Conservation (phyloP, 352 stramenopile species). For the Phytophthora citrophthora region DNA sequence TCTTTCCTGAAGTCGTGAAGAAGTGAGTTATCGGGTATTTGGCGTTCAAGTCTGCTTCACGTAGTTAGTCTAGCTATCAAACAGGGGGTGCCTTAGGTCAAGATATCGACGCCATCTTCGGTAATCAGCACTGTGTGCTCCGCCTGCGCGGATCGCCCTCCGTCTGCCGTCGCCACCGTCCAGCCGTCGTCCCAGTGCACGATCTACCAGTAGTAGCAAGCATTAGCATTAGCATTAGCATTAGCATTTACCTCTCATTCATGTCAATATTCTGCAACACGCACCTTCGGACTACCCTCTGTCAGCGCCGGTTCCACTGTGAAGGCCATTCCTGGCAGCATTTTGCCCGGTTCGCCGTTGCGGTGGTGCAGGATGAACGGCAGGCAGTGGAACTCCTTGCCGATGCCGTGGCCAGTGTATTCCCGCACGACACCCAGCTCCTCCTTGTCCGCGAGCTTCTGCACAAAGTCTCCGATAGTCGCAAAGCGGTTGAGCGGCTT, state of each 20-base stretch:
- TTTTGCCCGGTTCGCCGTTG: conserved; percentile 82
- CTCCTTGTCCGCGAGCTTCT: conserved; percentile 84
- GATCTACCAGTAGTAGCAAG: conserved; percentile 50
- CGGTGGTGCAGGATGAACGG: conserved; percentile 94
- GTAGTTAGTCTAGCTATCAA: conserved; percentile 16
- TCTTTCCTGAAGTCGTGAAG: conserved; percentile 54
- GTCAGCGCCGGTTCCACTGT: conserved; percentile 99
- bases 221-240: not conserved
- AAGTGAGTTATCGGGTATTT: conserved; percentile 10
- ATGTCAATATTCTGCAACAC: not conserved
- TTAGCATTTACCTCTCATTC: not conserved
- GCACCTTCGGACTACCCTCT: conserved; percentile 88
- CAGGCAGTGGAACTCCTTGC: conserved; percentile 94
- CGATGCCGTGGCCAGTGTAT: conserved; percentile 98
- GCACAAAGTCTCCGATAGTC: conserved; percentile 93
- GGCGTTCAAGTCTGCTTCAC: conserved; percentile 5
- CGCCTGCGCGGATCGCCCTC: conserved; percentile 94
- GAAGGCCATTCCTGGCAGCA: conserved; percentile 96
- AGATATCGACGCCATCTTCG: conserved; percentile 92
- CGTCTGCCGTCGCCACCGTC: conserved; percentile 96
- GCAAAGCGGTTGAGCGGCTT: conserved; percentile 94
- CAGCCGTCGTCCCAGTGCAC: conserved; percentile 95
- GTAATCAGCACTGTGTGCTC: conserved; percentile 98
- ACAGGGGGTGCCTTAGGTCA: conserved; percentile 75
- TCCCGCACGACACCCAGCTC: conserved; percentile 89